phyloP scores from a whole-genome alignment of 148 eudicot genomes.

The Salicornia ramosissima region DNA sequence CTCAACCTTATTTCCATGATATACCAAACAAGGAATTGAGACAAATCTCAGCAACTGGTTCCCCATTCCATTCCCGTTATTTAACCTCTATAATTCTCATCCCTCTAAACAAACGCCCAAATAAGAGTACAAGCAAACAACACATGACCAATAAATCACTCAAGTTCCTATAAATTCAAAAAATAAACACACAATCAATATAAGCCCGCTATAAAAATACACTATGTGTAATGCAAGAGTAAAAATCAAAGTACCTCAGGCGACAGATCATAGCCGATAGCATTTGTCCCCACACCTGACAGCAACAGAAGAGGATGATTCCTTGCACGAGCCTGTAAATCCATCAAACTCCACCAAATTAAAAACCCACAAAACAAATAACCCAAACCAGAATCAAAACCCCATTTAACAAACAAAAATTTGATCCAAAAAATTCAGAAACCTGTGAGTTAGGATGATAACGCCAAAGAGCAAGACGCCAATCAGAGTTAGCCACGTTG shows the following conservation, averaged over 20 bases:
- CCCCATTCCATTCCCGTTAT: too few relatives aligned
- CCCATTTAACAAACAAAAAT: background rate
- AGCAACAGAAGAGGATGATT: conserved; percentile 84
- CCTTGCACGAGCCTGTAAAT: conserved; percentile 51
- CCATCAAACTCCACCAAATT: background rate
- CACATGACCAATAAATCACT: background rate
- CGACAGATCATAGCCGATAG: conserved; percentile 91
- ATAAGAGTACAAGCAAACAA: too few relatives aligned
- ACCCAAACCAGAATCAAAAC: background rate
- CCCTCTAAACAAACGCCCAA: too few relatives aligned
- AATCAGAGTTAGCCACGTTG: conserved; percentile 50
- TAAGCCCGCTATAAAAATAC: background rate
- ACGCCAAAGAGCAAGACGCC: conserved; percentile 96
- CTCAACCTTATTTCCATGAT: too few relatives aligned
- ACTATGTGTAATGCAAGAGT: background rate
- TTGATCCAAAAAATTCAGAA: background rate
- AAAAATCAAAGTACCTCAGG: conserved; percentile 51
- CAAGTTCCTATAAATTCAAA: background rate
- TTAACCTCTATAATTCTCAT: too few relatives aligned
- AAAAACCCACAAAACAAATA: background rate
- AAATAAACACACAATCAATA: background rate
- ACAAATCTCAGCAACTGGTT: too few relatives aligned
- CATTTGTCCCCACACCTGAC: conserved; percentile 97
- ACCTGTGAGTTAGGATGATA: conserved; percentile 76
- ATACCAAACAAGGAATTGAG: too few relatives aligned